Evolutionary conservation across 495 filamentous ascomycete species (phyloP).

Genomic region (Aspergillus cavernicola): DNA sequence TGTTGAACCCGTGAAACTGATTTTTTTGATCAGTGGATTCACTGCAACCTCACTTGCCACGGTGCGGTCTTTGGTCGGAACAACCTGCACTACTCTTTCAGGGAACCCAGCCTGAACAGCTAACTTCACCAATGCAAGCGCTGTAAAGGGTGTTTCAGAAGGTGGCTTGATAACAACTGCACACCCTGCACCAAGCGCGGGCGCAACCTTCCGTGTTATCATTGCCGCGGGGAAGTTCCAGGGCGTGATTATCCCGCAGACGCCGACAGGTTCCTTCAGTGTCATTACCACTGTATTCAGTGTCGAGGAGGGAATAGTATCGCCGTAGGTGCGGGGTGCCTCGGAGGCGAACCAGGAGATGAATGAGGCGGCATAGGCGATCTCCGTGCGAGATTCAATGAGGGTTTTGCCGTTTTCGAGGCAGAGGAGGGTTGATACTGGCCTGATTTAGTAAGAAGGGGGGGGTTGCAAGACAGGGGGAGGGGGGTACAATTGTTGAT

Average conservation of each 20-base stretch:
- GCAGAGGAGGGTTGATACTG: too few relatives aligned
- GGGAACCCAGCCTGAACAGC: conserved; percentile 52
- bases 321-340: conserved; percentile 45
- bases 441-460: too few relatives aligned
- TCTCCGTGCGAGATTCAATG: conserved; percentile 41
- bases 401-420: conserved; percentile 50
- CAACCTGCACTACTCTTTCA: conserved; percentile 17
- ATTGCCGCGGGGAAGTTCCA: conserved; percentile 65
- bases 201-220: conserved; percentile 63
- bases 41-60: conserved; percentile 11
- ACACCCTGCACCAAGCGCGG: conserved; percentile 69
- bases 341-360: conserved; percentile 51
- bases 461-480: too few relatives aligned
- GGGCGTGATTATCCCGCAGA: conserved; percentile 57
- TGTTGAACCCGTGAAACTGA: conserved; percentile 40
- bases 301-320: conserved; percentile 27
- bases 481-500: conserved; percentile 42
- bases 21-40: conserved; percentile 41
- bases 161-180: conserved; percentile 60
- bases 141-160: conserved; percentile 56
- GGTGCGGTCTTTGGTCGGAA: conserved; percentile 19
- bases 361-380: conserved; percentile 45
- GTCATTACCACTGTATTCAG: conserved; percentile 38
- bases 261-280: conserved; percentile 67
- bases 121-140: conserved; percentile 49